Evolutionary conservation across 2,329 filamentous ascomycete species (phyloP), one percentile per base, ranked within the genome.

Genomic region (Aspergillus quadrilineatus): DNA sequence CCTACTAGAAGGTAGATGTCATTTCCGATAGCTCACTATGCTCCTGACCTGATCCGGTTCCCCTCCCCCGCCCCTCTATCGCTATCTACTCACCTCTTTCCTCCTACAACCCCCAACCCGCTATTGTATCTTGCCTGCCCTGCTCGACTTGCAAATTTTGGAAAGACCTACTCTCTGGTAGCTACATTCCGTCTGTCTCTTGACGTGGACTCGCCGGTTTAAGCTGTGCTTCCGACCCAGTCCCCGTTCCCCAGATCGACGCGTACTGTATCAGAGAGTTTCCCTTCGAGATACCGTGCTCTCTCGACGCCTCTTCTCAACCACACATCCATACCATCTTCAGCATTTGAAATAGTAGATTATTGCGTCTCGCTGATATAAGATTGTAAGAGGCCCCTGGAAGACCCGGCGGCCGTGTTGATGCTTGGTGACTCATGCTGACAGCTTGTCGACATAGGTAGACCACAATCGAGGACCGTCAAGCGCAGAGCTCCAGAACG

Each of bases 171-270:
- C 12, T 30, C 26, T 6, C 51, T 34, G 37, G 51, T 60, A 44
- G 37, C 37, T 36, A 45, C 22, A 37, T 44, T 28, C 32, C 17
- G 12, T 44, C 43, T 17, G 29, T 36, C 42, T 50, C 22, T 42
- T 42, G 32, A 36, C 53, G 36, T 44, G 55, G 60, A 57, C 58
- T 50, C 50, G 34, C 15, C 60, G 55, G 56, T 61, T 46, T 37
- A 59, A 68, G 66, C 60, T 61, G 63, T 63, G 61, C 63, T 63
- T 64, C 53, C 61, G 60, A 49, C 34, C 54, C 60, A 62, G 65
- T 64, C 64, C 56, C 56, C 17, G 45, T 60, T 61, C 63, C 62
- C 65, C 59, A 59, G 61, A 65, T 60, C 65, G 63, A 66, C 64
- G 67, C 65, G 64, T 66, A 17, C 39, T 15, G 34, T 42, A 63